Base-by-base conservation (phyloP, 192 early-diverging fungal genomes). In the Chytriomyces hyalinus region DNA sequence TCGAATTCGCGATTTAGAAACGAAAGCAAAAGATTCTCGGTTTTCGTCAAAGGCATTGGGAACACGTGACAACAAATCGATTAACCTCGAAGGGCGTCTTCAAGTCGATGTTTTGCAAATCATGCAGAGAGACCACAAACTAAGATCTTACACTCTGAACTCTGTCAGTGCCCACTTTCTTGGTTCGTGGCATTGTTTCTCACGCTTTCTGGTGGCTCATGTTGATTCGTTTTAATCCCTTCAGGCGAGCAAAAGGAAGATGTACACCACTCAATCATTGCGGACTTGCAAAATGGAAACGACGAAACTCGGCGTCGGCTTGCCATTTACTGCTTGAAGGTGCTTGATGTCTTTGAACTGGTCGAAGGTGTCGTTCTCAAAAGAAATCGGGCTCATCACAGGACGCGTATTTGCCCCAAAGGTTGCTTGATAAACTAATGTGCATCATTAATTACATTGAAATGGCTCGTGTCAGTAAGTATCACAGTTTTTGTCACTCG, bases 241-340 rank as follows among this genome's bases (percentile, higher is more conserved):
- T 69, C 69, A 92, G 93, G 91, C 26, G 97, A 98, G 82, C 97
- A 99, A 87, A 99, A 99, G 80, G 97, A 99, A 80, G 97, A 99
- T 75, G 97, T 99, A 5, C 96, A 97, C 74, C 94, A 99, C 77
- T 97, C 96, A 6, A 97, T 99, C 51, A 99, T 99, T 87, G 94
- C 94, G 1, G 97, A 98, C 69, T 83, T 99, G 24, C 97, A 99
- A 76, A 97, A 97, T 75, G 96, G 94, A 59, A 97, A 93, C 79
- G 89, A 91, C 28, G 97, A 99, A 80, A 97, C 97, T 0, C 90
- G 97, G 6, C 87, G 96, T 59, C 92, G 97, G 50, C 82, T 99
- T 44, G 97, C 97, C 0, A 90, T 99, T 51, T 99, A 99, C 84
- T 99, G 97, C 80, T 84, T 99, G 48, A 98, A 98, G 87, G 88